Conservation (phyloP, 2,329 filamentous ascomycete species). For the Fusarium hostae region DNA sequence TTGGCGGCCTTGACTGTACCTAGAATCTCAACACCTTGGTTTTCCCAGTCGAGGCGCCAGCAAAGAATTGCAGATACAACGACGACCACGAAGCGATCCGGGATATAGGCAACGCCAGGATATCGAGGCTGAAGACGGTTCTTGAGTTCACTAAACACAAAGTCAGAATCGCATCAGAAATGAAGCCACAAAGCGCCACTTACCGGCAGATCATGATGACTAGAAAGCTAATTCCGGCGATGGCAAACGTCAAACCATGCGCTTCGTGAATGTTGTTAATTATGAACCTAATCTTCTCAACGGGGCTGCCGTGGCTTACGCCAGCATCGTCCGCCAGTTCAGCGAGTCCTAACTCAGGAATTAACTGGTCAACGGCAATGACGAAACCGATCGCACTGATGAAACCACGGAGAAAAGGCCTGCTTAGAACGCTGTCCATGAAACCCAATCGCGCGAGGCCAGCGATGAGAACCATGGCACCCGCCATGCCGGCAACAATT, state of each 20-base stretch:
- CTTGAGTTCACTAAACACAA: constrained; percentile 75
- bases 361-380: constrained; percentile 93
- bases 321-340: constrained; percentile 70
- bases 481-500: constrained; percentile 87
- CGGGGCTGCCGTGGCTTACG: constrained; percentile 85
- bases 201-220: constrained; percentile 93
- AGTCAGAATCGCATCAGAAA: constrained; percentile 5
- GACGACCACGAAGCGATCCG: constrained; percentile 91
- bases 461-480: constrained; percentile 87
- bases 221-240: constrained; percentile 82
- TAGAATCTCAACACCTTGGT: constrained; percentile 82
- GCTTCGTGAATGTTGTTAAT: constrained; percentile 71
- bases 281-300: constrained; percentile 87
- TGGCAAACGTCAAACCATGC: constrained; percentile 79
- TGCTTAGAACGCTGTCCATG: constrained; percentile 90
- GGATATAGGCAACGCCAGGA: constrained; percentile 85
- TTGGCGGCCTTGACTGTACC: constrained; percentile 81
- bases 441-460: constrained; percentile 90
- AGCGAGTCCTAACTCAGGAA: constrained; percentile 86
- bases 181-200: constrained; percentile 40
- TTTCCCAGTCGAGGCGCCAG: constrained; percentile 80
- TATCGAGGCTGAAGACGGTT: constrained; percentile 81
- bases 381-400: constrained; percentile 97
- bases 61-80: constrained; percentile 84
- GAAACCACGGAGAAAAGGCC: constrained; percentile 92